Percentiles rank a stretch among this genome's conserved stretches.
Conservation (phyloP, 192 early-diverging fungal species). For the Coemansia sp. region DNA sequence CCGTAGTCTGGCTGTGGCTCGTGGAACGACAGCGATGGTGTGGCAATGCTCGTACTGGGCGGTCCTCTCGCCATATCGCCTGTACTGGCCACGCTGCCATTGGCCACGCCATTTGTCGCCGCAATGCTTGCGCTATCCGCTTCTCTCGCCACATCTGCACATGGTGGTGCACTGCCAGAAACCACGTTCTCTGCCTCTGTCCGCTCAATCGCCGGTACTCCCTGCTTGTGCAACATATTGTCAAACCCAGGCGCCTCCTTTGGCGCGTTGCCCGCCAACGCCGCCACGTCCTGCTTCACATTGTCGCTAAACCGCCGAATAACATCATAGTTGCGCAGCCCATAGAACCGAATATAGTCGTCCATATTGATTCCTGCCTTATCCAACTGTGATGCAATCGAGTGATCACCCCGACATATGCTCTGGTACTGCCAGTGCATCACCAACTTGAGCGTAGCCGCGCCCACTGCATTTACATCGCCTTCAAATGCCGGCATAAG, state of each 20-base stretch:
- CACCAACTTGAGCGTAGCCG: slow-evolving; percentile 69
- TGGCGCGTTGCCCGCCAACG: slow-evolving; percentile 36
- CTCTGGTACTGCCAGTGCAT: slow-evolving; percentile 81
- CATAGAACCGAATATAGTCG: slow-evolving; percentile 71
- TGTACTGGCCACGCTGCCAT: slow-evolving; percentile 3
- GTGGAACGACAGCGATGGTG: slow-evolving; percentile 28
- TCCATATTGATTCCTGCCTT: slow-evolving; percentile 58
- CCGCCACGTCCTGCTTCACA: slow-evolving; percentile 26
- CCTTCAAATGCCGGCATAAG: slow-evolving; percentile 83
- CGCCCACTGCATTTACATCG: slow-evolving; percentile 70
- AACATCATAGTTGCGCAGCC: slow-evolving; percentile 73
- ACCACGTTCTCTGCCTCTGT: not conserved
- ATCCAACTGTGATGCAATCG: slow-evolving; percentile 61
- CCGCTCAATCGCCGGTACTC: slow-evolving; percentile 30
- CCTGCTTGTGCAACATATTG: slow-evolving; percentile 18
- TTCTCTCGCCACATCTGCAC: too few relatives aligned
- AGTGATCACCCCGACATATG: slow-evolving; percentile 73
- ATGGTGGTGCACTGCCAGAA: too few relatives aligned
- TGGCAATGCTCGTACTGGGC: not conserved
- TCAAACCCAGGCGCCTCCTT: slow-evolving; percentile 38
- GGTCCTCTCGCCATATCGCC: not conserved
- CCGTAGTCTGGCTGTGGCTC: slow-evolving; percentile 23
- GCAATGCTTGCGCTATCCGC: not conserved
- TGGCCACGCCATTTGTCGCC: not conserved
- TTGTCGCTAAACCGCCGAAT: slow-evolving; percentile 52